Conservation (phyloP, 1,284 basidiomycete genomes). For the Fomes fomentarius region DNA sequence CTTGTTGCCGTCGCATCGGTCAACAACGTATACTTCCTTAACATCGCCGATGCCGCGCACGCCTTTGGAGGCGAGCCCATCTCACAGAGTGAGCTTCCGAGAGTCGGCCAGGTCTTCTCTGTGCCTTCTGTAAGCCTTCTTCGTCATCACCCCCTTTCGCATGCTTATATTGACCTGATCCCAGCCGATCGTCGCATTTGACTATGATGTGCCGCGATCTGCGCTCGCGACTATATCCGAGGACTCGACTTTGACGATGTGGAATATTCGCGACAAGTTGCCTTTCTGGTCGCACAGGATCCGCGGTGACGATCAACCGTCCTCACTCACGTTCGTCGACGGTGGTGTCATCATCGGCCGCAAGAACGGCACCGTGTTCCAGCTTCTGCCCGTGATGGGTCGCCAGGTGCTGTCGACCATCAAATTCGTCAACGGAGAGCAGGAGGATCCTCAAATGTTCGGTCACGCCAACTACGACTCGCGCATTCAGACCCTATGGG, state of each 20-base stretch:
- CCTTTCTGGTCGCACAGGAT: conserved; percentile 76
- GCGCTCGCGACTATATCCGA: conserved; percentile 78
- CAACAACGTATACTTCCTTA: conserved; percentile 71
- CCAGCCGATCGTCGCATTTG: conserved; percentile 77
- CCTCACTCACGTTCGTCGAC: conserved; percentile 79
- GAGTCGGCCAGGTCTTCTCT: conserved; percentile 65
- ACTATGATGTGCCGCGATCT: conserved; percentile 75
- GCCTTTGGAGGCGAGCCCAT: conserved; percentile 64
- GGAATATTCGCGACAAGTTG: conserved; percentile 75
- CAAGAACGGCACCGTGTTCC: conserved; percentile 79
- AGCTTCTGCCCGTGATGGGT: conserved; percentile 70
- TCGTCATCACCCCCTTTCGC: neutral
- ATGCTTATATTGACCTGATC: conserved; percentile 5
- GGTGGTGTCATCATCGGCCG: conserved; percentile 78
- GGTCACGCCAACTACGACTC: conserved; percentile 82
- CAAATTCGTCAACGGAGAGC: conserved; percentile 69
- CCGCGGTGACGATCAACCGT: conserved; percentile 75
- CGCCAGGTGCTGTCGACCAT: conserved; percentile 76
- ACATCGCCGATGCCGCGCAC: conserved; percentile 61
- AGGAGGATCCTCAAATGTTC: conserved; percentile 80
- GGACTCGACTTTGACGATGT: conserved; percentile 76
- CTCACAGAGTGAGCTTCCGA: conserved; percentile 64
- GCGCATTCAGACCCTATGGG: conserved; percentile 80
- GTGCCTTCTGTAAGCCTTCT: conserved; percentile 63
- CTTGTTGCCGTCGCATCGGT: conserved; percentile 79